These are phyloP conservation scores for Coemansia sp. DNA, from an alignment of 192 early-diverging fungal genomes.

Conservation along the genomic window DNA sequence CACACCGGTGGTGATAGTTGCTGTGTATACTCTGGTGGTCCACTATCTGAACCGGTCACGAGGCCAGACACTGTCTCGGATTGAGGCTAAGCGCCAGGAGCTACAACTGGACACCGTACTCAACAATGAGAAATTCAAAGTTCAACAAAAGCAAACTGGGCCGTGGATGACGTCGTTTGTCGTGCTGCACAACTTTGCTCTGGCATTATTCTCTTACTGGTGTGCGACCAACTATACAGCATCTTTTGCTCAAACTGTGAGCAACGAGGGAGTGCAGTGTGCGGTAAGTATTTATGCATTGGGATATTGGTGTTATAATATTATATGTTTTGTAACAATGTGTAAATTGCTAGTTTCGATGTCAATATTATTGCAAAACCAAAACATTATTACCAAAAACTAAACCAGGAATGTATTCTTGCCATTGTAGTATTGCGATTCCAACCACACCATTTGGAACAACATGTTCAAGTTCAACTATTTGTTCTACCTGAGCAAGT, in stretches of 20 bases:
- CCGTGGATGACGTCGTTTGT: slow-evolving; percentile 75
- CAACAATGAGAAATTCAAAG: not conserved
- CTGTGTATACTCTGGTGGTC: slow-evolving; percentile 55
- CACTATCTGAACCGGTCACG: slow-evolving; percentile 37
- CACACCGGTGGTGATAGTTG: slow-evolving; percentile 62
- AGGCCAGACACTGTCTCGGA: slow-evolving; percentile 26
- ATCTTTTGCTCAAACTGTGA: slow-evolving; percentile 59
- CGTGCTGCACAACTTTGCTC: slow-evolving; percentile 71
- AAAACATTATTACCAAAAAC: too few relatives aligned
- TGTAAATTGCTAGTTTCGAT: too few relatives aligned
- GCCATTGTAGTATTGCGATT: slow-evolving; percentile 59
- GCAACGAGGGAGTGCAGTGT: slow-evolving; percentile 56
- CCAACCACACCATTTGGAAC: slow-evolving; percentile 2
- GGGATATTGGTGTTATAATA: too few relatives aligned
- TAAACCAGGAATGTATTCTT: slow-evolving; percentile 3
- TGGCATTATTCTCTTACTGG: slow-evolving; percentile 72
- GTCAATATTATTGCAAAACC: not conserved
- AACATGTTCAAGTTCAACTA: slow-evolving; percentile 59
- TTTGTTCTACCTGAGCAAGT: slow-evolving; percentile 86
- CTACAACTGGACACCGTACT: slow-evolving; percentile 17
- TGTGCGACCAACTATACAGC: slow-evolving; percentile 69
- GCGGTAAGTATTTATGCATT: slow-evolving; percentile 59
- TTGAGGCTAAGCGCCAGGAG: slow-evolving; percentile 39
- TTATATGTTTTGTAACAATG: too few relatives aligned
- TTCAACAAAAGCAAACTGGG: slow-evolving; percentile 28